These are phyloP conservation scores for Cercospora beticola DNA, from an alignment of 2,329 filamentous ascomycete genomes.

Conservation along the genomic window DNA sequence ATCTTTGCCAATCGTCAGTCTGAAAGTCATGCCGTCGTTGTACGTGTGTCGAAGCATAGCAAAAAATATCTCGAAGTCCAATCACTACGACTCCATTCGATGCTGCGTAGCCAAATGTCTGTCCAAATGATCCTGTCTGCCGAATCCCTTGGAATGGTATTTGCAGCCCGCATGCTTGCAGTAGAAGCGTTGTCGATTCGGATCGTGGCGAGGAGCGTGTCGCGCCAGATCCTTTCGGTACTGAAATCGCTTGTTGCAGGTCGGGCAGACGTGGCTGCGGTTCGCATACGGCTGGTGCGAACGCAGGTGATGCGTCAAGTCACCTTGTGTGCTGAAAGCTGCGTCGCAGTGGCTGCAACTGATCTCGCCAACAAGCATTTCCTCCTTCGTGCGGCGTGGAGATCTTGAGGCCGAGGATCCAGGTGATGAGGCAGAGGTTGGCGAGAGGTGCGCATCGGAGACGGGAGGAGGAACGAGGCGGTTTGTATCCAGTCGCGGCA, in stretches of 20 bases:
- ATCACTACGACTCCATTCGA: conserved; percentile 15
- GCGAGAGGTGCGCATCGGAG: conserved; percentile 17
- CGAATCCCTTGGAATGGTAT: conserved; percentile 25
- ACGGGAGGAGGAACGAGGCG: conserved; percentile 17
- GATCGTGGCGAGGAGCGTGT: conserved; percentile 27
- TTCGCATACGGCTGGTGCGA: conserved; percentile 24
- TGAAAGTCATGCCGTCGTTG: not conserved
- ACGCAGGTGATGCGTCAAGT: conserved; percentile 26
- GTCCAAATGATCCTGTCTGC: conserved; percentile 27
- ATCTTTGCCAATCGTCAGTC: not conserved
- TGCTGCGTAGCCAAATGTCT: conserved; percentile 25
- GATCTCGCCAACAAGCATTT: conserved; percentile 20
- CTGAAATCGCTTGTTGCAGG: conserved; percentile 28
- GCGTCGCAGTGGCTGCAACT: conserved; percentile 23
- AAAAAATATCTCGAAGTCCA: too few species aligned
- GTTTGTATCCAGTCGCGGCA: conserved; percentile 19
- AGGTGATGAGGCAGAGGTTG: conserved; percentile 25
- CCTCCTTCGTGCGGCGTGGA: conserved; percentile 17
- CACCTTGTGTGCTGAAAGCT: conserved; percentile 22
- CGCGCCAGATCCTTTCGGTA: conserved; percentile 26
- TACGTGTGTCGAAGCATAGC: not conserved
- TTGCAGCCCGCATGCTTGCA: conserved; percentile 25
- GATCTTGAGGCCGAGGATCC: conserved; percentile 16
- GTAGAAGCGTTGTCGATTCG: conserved; percentile 23
- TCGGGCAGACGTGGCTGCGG: conserved; percentile 24